A percentile compares a stretch with the other conserved stretches of the same genome.
phyloP scores from a whole-genome alignment of 106 monocot species.

The Allium cepa region DNA sequence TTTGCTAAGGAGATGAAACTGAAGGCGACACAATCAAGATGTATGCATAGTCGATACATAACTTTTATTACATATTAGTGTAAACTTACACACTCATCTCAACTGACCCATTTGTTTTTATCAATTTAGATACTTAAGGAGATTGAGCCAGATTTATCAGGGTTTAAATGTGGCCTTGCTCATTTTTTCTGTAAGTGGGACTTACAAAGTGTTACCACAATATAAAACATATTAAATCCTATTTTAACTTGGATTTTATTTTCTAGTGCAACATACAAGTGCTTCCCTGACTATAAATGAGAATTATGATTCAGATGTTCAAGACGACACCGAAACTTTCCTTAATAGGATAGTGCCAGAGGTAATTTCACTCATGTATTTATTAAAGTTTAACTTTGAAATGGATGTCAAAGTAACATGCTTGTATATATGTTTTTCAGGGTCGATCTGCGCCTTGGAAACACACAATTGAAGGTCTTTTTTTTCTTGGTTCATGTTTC shows the following conservation, averaged over 20 bases:
- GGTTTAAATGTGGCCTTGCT: slow-evolving; percentile 88
- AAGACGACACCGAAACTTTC: slow-evolving; percentile 91
- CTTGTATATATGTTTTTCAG: slow-evolving; percentile 27
- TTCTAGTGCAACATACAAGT: slow-evolving; percentile 97
- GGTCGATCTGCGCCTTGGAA: slow-evolving; percentile 96
- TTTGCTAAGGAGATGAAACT: no score
- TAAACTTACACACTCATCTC: not conserved
- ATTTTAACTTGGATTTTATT: slow-evolving; percentile 2
- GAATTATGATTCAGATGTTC: slow-evolving; percentile 98
- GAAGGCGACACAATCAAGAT: no score
- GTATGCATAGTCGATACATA: no score
- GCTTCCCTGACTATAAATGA: slow-evolving; percentile 98
- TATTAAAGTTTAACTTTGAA: not conserved
- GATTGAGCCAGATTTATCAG: slow-evolving; percentile 73
- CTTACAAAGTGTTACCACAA: not conserved
- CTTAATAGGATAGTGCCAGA: slow-evolving; percentile 85
- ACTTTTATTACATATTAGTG: no score
- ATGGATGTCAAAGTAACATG: not conserved
- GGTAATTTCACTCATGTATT: slow-evolving; percentile 26
- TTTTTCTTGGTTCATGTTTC: no score
- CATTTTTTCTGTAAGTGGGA: slow-evolving; percentile 85
- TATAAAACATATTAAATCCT: not conserved
- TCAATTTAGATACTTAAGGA: slow-evolving; percentile 58
- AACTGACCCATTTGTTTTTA: not conserved
- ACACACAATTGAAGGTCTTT: slow-evolving; percentile 89